A percentile compares a stretch with the other conserved stretches of the same genome.
phyloP scores from a whole-genome alignment of 2,329 filamentous ascomycete species.

The Blastomyces silverae region DNA sequence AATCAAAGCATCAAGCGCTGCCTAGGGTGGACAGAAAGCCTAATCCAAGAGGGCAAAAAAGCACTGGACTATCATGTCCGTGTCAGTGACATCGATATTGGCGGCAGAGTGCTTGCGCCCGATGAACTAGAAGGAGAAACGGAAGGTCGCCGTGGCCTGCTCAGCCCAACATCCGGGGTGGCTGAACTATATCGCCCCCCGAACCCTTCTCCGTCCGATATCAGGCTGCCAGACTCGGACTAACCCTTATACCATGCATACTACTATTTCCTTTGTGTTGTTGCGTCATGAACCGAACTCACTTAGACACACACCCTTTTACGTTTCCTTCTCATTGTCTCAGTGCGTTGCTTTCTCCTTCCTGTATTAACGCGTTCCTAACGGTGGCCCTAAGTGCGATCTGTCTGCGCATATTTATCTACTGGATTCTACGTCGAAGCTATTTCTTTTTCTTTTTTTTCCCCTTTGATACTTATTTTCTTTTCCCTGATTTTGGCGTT shows the following conservation, averaged over 20 bases:
- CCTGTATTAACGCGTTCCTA: not conserved
- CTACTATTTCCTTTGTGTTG: slow-evolving; percentile 1
- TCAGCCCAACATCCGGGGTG: slow-evolving; percentile 27
- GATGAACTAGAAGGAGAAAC: slow-evolving; percentile 54
- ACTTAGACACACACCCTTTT: not conserved
- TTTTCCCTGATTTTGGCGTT: not conserved
- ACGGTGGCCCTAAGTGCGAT: not conserved
- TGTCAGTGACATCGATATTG: slow-evolving; percentile 71
- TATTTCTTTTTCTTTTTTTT: not conserved
- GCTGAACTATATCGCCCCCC: not conserved
- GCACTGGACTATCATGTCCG: slow-evolving; percentile 77
- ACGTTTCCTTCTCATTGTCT: not conserved
- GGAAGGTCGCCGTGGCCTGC: slow-evolving; percentile 29
- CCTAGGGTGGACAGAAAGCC: slow-evolving; percentile 77
- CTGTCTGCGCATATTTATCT: not conserved
- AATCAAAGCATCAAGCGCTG: slow-evolving; percentile 90
- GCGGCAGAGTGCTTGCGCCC: slow-evolving; percentile 66
- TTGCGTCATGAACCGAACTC: not conserved
- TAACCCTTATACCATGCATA: slow-evolving; percentile 3
- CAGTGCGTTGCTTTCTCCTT: not conserved
- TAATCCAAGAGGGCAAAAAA: slow-evolving; percentile 82
- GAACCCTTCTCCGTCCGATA: not conserved
- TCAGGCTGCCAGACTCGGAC: slow-evolving; percentile 1
- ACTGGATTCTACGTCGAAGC: not conserved
- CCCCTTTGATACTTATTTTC: not conserved